Base-by-base conservation (phyloP, 305 asterid genomes). In the Coffea humblotiana region DNA sequence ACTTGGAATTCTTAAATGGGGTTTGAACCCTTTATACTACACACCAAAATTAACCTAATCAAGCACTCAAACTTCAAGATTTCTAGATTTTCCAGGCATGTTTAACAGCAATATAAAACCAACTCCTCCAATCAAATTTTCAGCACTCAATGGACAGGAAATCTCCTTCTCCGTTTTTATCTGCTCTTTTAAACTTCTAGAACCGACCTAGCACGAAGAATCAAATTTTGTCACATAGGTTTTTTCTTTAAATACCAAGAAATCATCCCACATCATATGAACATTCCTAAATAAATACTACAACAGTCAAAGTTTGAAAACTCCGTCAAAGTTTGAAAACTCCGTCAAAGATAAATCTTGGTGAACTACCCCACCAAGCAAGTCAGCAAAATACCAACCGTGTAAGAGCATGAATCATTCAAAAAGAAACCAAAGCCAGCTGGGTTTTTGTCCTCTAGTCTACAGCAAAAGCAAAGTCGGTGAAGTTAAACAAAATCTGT, bases 291-390 rank as follows among this genome's bases (percentile, higher is more conserved):
- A 76, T 37, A 51, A 73, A 66, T 73, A 78, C 75, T 76, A 77
- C 52, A 81, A 78, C 49, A 49, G 72, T 43, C 45, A 23, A 79
- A 68, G 87, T 69, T 84, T 4, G 93, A 70, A 5, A 79, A 75
- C 78, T 80, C 90, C 88, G 91, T 83, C 88, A 70, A 71, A 72
- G 37, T 69, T 84, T 4, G 93, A 70, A 5, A 79, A 75, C 78
- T 80, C 90, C 88, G 91, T 83, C 88, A 70, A 71, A 72, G 37
- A 72, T 66, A 45, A 79, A 82, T 54, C 77, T 78, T 12, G 81
- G 79, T 52, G 29, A 85, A 79, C 89, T 60, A 83, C 83, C 89
- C 88, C 82, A 84, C 85, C 87, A 49, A 84, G 60, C 80, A 82
- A 80, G 29, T n/a, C 76, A 9, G 69, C 71, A 58, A 10, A 72